Conservation (phyloP, 306 rosid genomes). For the Dalbergia cultrata region DNA sequence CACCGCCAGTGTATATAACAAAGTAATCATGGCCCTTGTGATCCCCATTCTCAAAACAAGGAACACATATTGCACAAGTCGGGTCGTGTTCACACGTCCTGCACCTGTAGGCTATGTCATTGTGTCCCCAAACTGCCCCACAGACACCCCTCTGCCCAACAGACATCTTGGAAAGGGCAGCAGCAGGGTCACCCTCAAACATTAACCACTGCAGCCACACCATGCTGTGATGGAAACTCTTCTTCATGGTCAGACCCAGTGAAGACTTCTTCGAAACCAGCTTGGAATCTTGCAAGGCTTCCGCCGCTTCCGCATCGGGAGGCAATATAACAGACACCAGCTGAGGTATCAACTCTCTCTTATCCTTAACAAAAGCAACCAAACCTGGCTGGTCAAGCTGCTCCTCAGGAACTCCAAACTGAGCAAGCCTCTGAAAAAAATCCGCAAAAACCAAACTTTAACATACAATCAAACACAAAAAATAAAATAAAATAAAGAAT, state of each 20-base stretch:
- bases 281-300: slow-evolving; percentile 55
- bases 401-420: slow-evolving; percentile 74
- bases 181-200: slow-evolving; percentile 82
- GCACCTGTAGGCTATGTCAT: slow-evolving; percentile 90
- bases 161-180: slow-evolving; percentile 65
- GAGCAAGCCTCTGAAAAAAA: slow-evolving; percentile 76
- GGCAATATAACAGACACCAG: slow-evolving; percentile 78
- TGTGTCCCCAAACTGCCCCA: slow-evolving; percentile 90
- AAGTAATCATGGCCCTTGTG: slow-evolving; percentile 87
- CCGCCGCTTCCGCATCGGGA: slow-evolving; percentile 68
- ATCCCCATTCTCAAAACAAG: slow-evolving; percentile 91
- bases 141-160: slow-evolving; percentile 90
- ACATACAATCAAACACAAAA: slow-evolving; percentile 32
- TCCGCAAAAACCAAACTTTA: slow-evolving; percentile 40
- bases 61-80: slow-evolving; percentile 95
- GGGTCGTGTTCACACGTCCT: slow-evolving; percentile 92
- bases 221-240: slow-evolving; percentile 69
- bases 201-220: slow-evolving; percentile 94
- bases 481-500: neutral
- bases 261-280: slow-evolving; percentile 44
- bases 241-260: slow-evolving; percentile 49
- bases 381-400: slow-evolving; percentile 66
- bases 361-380: slow-evolving; percentile 68
- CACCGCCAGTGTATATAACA: slow-evolving; percentile 84
- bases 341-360: slow-evolving; percentile 55